Evolutionary conservation across 495 filamentous ascomycete genomes (phyloP), one percentile per base, ranked within the genome.

Genomic region (Penicillium simplicissimum): DNA sequence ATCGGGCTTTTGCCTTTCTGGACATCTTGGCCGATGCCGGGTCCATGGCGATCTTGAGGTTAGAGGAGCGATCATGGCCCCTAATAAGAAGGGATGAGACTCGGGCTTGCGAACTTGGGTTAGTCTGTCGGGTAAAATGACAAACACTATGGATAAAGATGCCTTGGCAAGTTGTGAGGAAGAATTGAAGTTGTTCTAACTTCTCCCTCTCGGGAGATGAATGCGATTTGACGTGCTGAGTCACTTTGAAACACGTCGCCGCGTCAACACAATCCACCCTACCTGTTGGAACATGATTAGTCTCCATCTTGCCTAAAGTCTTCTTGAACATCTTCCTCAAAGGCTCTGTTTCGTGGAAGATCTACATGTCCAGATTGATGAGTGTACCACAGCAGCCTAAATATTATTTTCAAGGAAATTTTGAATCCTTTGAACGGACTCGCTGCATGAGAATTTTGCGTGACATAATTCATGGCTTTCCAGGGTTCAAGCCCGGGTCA

Each of bases 1-100:
- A 55, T 55, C 53, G 36, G 53, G 37, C 21, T 55, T 55, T 55
- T 55, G 15, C 53, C 34, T 25, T 40, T 55, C 53, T 55, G 35
- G 53, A 55, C 31, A 42, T 17, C 35, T 25, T 25, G 9, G 9
- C 53, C 35, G 19, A 55, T 0, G 10, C 23, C 31, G 36, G 8
- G 19, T 31, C 17, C 8, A 15, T 55, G 52, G 19, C 52, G 52
- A 55, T 55, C 35, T 38, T 19, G 34, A 38, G 33, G 4, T 13
- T 38, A 21, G 13, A 55, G 37, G n/a, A 55, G 17, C 48, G 33
- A 15, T 45, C n/a, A 10, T 42, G 17, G 8, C 10, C 42, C 42
- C 8, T 21, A 19, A 7, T 9, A 21, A 15, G 0, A 45, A 21
- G 21, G 42, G 10, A 45, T 45, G 21, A 45, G 5, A 6, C 23